phyloP scores from a whole-genome alignment of 306 rosid genomes.

The Bauhinia variegata region DNA sequence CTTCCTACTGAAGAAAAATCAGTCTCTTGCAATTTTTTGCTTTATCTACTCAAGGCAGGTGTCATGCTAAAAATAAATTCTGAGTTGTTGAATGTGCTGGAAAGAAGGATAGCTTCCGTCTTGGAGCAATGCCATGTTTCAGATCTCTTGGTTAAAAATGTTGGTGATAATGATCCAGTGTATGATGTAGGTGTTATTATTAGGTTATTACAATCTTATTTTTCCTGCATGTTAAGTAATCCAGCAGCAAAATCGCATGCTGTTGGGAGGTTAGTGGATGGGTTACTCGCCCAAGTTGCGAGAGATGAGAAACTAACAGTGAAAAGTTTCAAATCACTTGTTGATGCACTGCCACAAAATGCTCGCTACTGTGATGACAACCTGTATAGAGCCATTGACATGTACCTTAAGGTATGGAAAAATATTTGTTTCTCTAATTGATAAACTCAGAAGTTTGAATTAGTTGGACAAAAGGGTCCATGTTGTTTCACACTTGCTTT shows the following conservation, averaged over 20 bases:
- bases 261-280: slow-evolving; percentile 78
- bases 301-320: slow-evolving; percentile 61
- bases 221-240: slow-evolving; percentile 35
- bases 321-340: slow-evolving; percentile 59
- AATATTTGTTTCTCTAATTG: not conserved
- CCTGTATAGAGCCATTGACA: slow-evolving; percentile 55
- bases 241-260: slow-evolving; percentile 43
- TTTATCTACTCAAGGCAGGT: slow-evolving; percentile 68
- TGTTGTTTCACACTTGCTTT: not conserved
- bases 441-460: not conserved
- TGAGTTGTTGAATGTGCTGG: slow-evolving; percentile 45
- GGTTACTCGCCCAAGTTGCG: slow-evolving; percentile 65
- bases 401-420: slow-evolving; percentile 50
- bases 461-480: not conserved
- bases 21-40: slow-evolving; percentile 67
- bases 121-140: slow-evolving; percentile 56
- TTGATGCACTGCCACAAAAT: slow-evolving; percentile 53
- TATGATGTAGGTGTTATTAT: slow-evolving; percentile 59
- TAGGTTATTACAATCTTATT: slow-evolving; percentile 57
- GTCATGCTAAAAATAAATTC: slow-evolving; percentile 50
- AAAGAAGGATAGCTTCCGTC: slow-evolving; percentile 58
- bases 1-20: slow-evolving; percentile 71
- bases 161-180: slow-evolving; percentile 42
- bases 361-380: slow-evolving; percentile 47
- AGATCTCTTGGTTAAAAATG: slow-evolving; percentile 68